A percentile compares a stretch with the other conserved stretches of the same genome.
phyloP scores from a whole-genome alignment of 2,329 filamentous ascomycete genomes.

The Neonectria faginata region DNA sequence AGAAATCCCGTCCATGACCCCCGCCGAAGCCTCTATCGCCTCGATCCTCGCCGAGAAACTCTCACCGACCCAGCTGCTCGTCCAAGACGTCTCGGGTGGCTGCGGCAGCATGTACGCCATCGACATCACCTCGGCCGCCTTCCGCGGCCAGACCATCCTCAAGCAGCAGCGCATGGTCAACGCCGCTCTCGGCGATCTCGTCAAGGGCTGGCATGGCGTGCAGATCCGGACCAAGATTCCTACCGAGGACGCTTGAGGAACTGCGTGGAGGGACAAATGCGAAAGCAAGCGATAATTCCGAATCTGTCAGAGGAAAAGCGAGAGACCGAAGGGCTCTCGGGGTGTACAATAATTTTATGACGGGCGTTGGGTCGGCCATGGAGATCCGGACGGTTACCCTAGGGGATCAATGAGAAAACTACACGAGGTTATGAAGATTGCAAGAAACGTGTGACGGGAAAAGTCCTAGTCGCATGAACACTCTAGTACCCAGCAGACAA shows the following conservation, averaged over 20 bases:
- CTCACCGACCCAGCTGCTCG: constrained; percentile 65
- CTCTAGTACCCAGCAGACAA: neutral
- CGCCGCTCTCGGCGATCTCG: constrained; percentile 76
- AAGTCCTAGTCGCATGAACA: no score
- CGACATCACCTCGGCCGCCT: constrained; percentile 78
- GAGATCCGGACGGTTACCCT: neutral
- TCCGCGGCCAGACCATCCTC: constrained; percentile 77
- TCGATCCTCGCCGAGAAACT: constrained; percentile 64
- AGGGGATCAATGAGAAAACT: neutral
- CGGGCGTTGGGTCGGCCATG: neutral
- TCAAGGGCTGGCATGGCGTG: constrained; percentile 86
- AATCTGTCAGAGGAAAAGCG: neutral
- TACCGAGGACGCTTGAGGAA: constrained; percentile 29
- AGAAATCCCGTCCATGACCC: constrained; percentile 50
- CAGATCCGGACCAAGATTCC: constrained; percentile 77
- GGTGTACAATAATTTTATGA: neutral
- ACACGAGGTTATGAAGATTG: neutral
- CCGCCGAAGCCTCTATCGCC: constrained; percentile 70
- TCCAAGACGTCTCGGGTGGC: constrained; percentile 84
- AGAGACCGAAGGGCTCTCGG: neutral
- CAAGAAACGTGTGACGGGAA: neutral
- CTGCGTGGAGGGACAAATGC: neutral
- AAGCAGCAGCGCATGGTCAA: constrained; percentile 89
- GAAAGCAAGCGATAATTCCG: neutral
- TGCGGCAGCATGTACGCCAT: constrained; percentile 92